Evolutionary conservation across 179 eudicot genomes (phyloP).

Genomic region (Sideroxylon spinosum): DNA sequence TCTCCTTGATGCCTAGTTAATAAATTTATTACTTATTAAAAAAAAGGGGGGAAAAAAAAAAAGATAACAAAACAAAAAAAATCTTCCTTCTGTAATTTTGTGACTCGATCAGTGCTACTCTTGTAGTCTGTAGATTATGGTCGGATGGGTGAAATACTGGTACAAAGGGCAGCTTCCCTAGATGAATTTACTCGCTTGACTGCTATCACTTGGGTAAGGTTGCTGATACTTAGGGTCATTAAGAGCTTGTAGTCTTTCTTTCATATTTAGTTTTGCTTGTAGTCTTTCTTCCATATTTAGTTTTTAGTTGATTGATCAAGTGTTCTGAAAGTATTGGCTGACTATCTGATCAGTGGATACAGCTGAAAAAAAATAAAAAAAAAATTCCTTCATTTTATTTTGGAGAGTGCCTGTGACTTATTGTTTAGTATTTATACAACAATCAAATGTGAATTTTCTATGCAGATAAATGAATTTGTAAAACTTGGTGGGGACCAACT

Average conservation of each 20-base stretch:
- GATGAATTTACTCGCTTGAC: slow-evolving; percentile 96
- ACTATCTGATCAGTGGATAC: neutral
- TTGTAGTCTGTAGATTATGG: slow-evolving; percentile 99
- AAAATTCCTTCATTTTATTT: neutral
- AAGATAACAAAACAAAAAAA: too few species aligned
- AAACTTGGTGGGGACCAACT: slow-evolving; percentile 98
- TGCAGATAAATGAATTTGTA: slow-evolving; percentile 96
- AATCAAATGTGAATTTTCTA: slow-evolving; percentile 32
- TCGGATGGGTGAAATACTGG: slow-evolving; percentile 98
- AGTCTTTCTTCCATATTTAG: neutral
- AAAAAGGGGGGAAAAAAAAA: too few species aligned
- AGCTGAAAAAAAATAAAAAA: neutral
- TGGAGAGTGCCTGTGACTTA: neutral
- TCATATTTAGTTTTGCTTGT: slow-evolving; percentile 11
- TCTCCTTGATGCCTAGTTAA: too few species aligned
- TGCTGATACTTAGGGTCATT: neutral
- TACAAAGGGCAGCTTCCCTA: slow-evolving; percentile 82
- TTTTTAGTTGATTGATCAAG: neutral
- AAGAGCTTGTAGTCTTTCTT: neutral
- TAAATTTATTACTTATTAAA: too few species aligned
- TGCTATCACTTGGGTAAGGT: slow-evolving; percentile 93
- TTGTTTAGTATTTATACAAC: neutral
- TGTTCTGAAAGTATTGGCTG: slow-evolving; percentile 1
- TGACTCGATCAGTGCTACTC: slow-evolving; percentile 37
- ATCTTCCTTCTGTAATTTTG: slow-evolving; percentile 17